A percentile compares a stretch with the other conserved stretches of the same genome.
Evolutionary conservation across 805 yeast species (phyloP).

Genomic region (Sugiyamaella floridensis): DNA sequence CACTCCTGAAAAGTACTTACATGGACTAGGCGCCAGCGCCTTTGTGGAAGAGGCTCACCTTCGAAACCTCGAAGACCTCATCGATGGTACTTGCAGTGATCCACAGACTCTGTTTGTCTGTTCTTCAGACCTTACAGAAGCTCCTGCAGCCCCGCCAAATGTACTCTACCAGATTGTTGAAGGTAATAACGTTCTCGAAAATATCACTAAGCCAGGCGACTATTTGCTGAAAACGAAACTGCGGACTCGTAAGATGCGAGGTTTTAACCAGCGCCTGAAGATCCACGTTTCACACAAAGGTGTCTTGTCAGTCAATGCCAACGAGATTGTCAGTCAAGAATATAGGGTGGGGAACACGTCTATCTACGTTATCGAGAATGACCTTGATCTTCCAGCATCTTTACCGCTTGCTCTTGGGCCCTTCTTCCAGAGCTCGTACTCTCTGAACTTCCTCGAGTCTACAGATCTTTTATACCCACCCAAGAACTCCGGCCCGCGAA

Average conservation of each 20-base stretch:
- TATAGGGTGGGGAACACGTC: constrained; percentile 52
- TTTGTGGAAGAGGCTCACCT: constrained; percentile 67
- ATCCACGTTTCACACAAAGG: constrained; percentile 32
- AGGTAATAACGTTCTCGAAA: constrained; percentile 34
- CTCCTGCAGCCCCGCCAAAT: not conserved
- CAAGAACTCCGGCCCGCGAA: constrained; percentile 53
- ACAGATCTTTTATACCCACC: constrained; percentile 47
- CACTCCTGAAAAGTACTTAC: constrained; percentile 50
- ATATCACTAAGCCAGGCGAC: constrained; percentile 11
- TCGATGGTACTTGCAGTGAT: constrained; percentile 42
- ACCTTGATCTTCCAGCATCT: constrained; percentile 55
- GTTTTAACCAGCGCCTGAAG: constrained; percentile 57
- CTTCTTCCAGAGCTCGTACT: constrained; percentile 53
- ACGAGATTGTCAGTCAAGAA: constrained; percentile 39
- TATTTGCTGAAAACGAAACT: constrained; percentile 30
- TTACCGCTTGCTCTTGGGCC: constrained; percentile 62
- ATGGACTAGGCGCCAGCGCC: constrained; percentile 51
- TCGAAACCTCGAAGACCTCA: constrained; percentile 47
- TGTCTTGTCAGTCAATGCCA: constrained; percentile 47
- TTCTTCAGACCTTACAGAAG: not conserved
- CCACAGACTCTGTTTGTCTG: constrained; percentile 61
- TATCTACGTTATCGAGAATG: constrained; percentile 60
- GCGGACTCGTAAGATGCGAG: constrained; percentile 47
- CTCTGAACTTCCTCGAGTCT: constrained; percentile 50
- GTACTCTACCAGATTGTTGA: constrained; percentile 60